These are phyloP conservation scores for Apostasia ramifera DNA, from an alignment of 106 monocot species.

Conservation along the genomic window DNA sequence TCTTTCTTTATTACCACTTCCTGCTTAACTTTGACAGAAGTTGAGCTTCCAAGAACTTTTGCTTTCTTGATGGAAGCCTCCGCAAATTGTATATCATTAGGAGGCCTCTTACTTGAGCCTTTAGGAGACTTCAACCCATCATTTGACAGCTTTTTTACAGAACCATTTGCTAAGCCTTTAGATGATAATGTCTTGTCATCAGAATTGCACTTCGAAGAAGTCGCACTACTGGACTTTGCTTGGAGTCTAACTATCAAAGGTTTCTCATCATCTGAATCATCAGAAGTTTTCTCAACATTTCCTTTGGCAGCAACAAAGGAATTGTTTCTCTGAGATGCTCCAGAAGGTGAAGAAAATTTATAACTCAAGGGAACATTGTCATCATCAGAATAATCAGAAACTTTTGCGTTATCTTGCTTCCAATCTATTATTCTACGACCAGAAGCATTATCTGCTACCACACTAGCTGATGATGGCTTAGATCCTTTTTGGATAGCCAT, in stretches of 20 bases:
- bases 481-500: neutral
- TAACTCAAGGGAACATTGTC: slow-evolving; percentile 29
- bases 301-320: slow-evolving; percentile 3
- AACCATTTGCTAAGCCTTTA: slow-evolving; percentile 34
- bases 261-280: slow-evolving; percentile 50
- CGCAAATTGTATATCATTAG: slow-evolving; percentile 6
- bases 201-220: slow-evolving; percentile 21
- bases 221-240: slow-evolving; percentile 14
- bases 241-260: slow-evolving; percentile 39
- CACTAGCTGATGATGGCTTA: neutral
- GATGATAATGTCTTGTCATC: slow-evolving; percentile 31
- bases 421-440: neutral
- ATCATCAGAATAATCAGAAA: slow-evolving; percentile 19
- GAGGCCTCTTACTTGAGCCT: slow-evolving; percentile 38
- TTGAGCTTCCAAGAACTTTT: slow-evolving; percentile 32
- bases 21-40: slow-evolving; percentile 28
- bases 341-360: slow-evolving; percentile 17
- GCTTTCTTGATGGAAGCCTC: slow-evolving; percentile 37
- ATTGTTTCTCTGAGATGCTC: neutral
- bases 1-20: slow-evolving; percentile 31
- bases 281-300: slow-evolving; percentile 3
- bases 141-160: slow-evolving; percentile 15
- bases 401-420: neutral
- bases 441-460: neutral
- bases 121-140: slow-evolving; percentile 9